These are phyloP conservation scores for Botryotinia narcissicola DNA, from an alignment of 2,329 filamentous ascomycete species.

Conservation along the genomic window DNA sequence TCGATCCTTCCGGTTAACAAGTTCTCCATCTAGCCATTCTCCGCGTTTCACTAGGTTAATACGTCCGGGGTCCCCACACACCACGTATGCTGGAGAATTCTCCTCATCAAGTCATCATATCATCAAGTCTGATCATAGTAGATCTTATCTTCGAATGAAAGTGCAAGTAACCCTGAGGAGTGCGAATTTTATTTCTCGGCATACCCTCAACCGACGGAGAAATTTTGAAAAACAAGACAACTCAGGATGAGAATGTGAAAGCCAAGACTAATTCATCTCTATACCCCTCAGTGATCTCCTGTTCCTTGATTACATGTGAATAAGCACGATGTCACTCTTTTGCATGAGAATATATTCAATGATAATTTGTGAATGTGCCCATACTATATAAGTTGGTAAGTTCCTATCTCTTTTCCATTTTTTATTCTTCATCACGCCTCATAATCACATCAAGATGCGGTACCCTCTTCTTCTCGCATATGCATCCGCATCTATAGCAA, in stretches of 20 bases:
- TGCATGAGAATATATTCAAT: background rate
- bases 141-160: background rate
- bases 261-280: background rate
- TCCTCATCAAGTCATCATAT: background rate
- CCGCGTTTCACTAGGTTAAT: background rate
- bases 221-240: background rate
- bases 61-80: background rate
- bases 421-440: background rate
- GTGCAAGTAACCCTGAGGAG: background rate
- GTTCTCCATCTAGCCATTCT: background rate
- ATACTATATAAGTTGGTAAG: background rate
- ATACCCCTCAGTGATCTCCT: background rate
- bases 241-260: background rate
- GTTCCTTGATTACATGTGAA: background rate
- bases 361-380: background rate
- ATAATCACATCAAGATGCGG: background rate
- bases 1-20: background rate
- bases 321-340: background rate
- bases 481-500: conserved; percentile 6
- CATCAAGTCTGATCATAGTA: background rate
- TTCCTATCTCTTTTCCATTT: background rate
- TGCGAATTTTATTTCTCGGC: background rate
- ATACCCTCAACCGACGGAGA: conserved; percentile 10
- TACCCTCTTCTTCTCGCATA: background rate
- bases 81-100: background rate